Base-by-base conservation (phyloP, 2,329 filamentous ascomycete genomes). In the Bipolaris sorokiniana region DNA sequence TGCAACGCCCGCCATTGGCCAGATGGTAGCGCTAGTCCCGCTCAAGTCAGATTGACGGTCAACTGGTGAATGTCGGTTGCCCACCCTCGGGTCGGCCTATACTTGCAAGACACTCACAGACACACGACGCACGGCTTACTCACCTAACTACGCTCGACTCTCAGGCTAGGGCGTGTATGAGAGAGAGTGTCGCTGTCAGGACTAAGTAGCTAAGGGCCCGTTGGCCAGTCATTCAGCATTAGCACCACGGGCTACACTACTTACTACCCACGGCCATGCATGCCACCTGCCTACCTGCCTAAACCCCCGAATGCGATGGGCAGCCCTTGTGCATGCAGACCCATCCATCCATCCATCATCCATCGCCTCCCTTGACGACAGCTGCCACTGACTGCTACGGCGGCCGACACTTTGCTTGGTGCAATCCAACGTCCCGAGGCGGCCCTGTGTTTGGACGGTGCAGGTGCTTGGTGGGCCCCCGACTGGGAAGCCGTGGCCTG, bases 401-500 rank as follows among this genome's bases (percentile, higher is more conserved):
- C 34, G 26, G 26, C 26, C 26, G 26, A 28, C 26, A 28, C 26
- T 28, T 28, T 28, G 26, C 26, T 28, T 28, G 26, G 26, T 38
- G 22, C 47, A 38, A 20, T 26, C 47, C 22, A 49, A 49, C 31
- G 47, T 38, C 34, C 47, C 47, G 47, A 31, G 36, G 38, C 37
- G 28, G 40, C 38, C 48, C 48, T 44, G 38, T 44, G 38, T 44
- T 51, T 51, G 37, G 48, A 42, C 38, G n/a, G 38, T n/a, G 28
- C 28, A 28, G n/a, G 11, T n/a, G 28, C 28, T 10, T 6, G 38
- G 48, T 51, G 48, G 48, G 48, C 28, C 48, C 48, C 22, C 42
- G 47, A 40, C 26, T 41, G 48, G 53, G 50, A 54, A 61, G 58
- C 58, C 58, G 54, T 54, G 54, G 58, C 51, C 49, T 56, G 48